A percentile compares a stretch with the other conserved stretches of the same genome.
Conservation (phyloP, 1,284 basidiomycete genomes). For the Cystobasidium sp. region DNA sequence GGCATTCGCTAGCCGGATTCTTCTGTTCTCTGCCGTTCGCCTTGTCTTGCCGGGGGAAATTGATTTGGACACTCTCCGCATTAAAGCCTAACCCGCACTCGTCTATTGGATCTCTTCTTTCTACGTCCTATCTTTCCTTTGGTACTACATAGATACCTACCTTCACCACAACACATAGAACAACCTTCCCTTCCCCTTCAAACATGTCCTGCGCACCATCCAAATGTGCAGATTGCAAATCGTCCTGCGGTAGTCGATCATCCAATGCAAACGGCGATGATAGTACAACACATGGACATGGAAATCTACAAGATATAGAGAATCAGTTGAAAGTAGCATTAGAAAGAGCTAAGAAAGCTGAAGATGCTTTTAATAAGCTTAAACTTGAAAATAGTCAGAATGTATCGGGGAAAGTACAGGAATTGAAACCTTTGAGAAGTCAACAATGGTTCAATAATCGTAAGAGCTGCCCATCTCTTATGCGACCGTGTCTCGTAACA, state of each 20-base stretch:
- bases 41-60: background rate
- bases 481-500: background rate
- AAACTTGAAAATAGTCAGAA: conserved; percentile 33
- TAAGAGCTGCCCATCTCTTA: background rate
- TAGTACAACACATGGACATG: background rate
- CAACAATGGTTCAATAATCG: conserved; percentile 44
- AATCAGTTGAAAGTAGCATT: conserved; percentile 29
- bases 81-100: too few relatives aligned
- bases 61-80: too few relatives aligned
- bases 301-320: conserved; percentile 18
- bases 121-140: too few relatives aligned
- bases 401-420: conserved; percentile 13
- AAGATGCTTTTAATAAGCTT: conserved; percentile 40
- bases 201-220: conserved; percentile 29
- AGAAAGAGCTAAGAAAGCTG: conserved; percentile 27
- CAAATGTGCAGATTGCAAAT: conserved; percentile 31
- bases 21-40: background rate
- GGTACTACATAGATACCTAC: too few relatives aligned
- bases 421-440: conserved; percentile 34
- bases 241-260: conserved; percentile 25
- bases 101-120: too few relatives aligned
- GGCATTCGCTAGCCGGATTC: background rate
- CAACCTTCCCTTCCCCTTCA: too few relatives aligned
- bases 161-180: too few relatives aligned
- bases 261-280: conserved; percentile 11